Evolutionary conservation across 2,329 filamentous ascomycete genomes (phyloP).

Genomic region (Cytospora leucostoma): DNA sequence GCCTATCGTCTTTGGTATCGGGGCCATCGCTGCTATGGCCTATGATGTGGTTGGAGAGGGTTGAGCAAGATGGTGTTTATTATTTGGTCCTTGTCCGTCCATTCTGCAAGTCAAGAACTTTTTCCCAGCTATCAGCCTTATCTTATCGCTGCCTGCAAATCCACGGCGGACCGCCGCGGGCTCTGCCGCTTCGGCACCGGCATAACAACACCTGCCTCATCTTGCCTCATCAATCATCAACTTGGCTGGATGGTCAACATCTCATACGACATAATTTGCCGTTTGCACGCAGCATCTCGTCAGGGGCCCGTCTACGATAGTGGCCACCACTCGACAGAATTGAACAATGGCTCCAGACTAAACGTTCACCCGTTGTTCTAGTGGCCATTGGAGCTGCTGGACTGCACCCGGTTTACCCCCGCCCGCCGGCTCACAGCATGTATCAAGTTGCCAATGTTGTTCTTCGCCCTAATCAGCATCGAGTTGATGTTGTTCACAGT

Average conservation of each 20-base stretch:
- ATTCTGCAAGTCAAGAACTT: slow-evolving; percentile 18
- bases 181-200: slow-evolving; percentile 16
- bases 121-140: slow-evolving; percentile 11
- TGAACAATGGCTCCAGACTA: too few relatives aligned
- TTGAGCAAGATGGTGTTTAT: background rate
- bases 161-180: too few relatives aligned
- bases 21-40: slow-evolving; percentile 36
- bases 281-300: too few relatives aligned
- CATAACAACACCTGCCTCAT: background rate
- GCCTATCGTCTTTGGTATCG: slow-evolving; percentile 47
- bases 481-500: background rate
- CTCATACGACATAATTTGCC: too few relatives aligned
- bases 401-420: too few relatives aligned
- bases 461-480: background rate
- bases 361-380: too few relatives aligned
- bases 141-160: slow-evolving; percentile 2
- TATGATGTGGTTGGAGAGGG: slow-evolving; percentile 13
- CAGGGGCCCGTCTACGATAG: too few relatives aligned
- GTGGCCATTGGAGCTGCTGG: too few relatives aligned
- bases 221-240: background rate
- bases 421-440: too few relatives aligned
- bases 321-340: too few relatives aligned
- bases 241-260: too few relatives aligned
- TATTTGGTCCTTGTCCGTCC: background rate
- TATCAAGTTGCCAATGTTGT: too few relatives aligned